Percentiles rank a stretch among this genome's conserved stretches.
Conservation (phyloP, 2,329 filamentous ascomycete species). For the Trichoderma sp. region DNA sequence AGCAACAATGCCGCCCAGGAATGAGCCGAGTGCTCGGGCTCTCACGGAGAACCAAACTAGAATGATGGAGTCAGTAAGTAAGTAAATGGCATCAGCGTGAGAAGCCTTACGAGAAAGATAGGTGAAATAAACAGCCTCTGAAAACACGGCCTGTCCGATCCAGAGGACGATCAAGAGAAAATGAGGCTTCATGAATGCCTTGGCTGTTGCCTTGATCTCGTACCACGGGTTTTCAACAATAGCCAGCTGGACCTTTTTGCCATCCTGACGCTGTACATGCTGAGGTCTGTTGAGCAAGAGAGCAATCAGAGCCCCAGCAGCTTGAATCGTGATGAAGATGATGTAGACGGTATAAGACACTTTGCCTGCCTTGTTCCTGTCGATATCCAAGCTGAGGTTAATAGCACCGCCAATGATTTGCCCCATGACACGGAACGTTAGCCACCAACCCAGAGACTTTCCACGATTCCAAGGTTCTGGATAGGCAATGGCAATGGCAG, state of each 20-base stretch:
- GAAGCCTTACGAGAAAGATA: conserved; percentile 48
- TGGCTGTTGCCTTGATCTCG: conserved; percentile 62
- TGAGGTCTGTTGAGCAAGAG: conserved; percentile 62
- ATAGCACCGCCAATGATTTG: conserved; percentile 73
- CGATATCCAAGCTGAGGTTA: conserved; percentile 66
- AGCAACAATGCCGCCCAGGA: conserved; percentile 68
- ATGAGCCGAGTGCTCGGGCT: conserved; percentile 68
- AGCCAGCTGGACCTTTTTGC: conserved; percentile 59
- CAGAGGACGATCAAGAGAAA: conserved; percentile 67
- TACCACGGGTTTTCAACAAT: conserved; percentile 58
- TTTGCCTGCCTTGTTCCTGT: conserved; percentile 59
- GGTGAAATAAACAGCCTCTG: conserved; percentile 72
- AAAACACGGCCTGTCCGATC: conserved; percentile 70
- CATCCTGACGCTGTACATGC: conserved; percentile 66
- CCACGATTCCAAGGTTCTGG: conserved; percentile 70
- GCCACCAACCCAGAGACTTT: conserved; percentile 68
- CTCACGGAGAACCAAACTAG: conserved; percentile 69
- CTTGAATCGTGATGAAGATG: conserved; percentile 71
- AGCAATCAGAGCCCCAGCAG: conserved; percentile 63
- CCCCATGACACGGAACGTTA: conserved; percentile 59
- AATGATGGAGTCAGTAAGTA: neutral
- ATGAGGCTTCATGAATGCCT: conserved; percentile 59
- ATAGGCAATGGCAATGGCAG: conserved; percentile 71
- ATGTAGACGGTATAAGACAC: conserved; percentile 70
- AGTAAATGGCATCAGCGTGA: neutral